These are phyloP conservation scores for Tolypocladium tropicale DNA, from an alignment of 2,329 filamentous ascomycete species.

Conservation along the genomic window DNA sequence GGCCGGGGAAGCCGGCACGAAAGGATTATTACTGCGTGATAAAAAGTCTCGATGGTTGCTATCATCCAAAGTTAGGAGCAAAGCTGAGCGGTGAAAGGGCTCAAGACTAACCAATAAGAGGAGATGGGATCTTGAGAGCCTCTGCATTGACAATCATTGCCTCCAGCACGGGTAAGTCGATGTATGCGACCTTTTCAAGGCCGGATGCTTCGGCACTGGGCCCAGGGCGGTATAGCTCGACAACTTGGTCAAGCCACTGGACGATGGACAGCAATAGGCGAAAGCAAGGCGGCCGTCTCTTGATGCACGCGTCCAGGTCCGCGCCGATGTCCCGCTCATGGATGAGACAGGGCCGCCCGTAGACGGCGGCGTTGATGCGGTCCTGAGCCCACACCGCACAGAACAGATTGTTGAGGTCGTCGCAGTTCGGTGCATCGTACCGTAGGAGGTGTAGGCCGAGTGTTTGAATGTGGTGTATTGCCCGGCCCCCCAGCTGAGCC, in stretches of 20 bases:
- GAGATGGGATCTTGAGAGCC: constrained; percentile 37
- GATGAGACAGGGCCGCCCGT: constrained; percentile 48
- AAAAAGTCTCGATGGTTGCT: constrained; percentile 53
- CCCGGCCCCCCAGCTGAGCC: constrained; percentile 40
- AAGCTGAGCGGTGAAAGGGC: background rate
- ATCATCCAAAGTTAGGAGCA: background rate
- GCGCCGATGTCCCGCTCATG: constrained; percentile 51
- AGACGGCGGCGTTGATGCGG: constrained; percentile 47
- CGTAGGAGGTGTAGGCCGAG: constrained; percentile 42
- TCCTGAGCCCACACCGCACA: constrained; percentile 53
- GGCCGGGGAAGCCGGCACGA: constrained; percentile 44
- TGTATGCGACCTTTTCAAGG: constrained; percentile 32
- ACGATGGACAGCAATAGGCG: constrained; percentile 45
- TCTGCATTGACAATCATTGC: constrained; percentile 45
- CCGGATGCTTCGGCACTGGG: constrained; percentile 28
- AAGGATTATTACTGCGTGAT: constrained; percentile 53
- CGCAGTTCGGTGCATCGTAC: constrained; percentile 26
- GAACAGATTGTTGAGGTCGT: constrained; percentile 39
- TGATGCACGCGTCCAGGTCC: constrained; percentile 39
- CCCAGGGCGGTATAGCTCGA: constrained; percentile 48
- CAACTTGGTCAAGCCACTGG: constrained; percentile 45
- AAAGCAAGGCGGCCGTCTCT: constrained; percentile 42
- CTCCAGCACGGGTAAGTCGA: constrained; percentile 47
- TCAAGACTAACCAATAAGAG: constrained; percentile 35
- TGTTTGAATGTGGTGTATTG: constrained; percentile 47